These are phyloP conservation scores for Diaporthe amygdali DNA, from an alignment of 2,329 filamentous ascomycete species.

Conservation along the genomic window DNA sequence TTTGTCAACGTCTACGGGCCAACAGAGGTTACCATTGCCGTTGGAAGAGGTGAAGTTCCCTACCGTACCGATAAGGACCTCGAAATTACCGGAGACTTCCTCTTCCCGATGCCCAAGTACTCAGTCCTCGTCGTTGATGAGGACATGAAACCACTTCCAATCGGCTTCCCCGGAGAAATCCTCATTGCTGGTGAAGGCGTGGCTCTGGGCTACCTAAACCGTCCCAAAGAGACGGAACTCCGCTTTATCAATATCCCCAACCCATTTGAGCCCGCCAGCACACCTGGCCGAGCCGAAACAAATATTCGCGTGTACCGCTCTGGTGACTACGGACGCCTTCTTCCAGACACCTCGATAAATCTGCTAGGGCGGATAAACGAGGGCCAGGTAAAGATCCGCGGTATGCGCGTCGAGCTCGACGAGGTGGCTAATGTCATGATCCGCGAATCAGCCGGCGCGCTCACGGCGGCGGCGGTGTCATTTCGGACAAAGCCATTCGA, in stretches of 20 bases:
- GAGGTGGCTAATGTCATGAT: constrained; percentile 32
- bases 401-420: constrained; percentile 37
- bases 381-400: constrained; percentile 50
- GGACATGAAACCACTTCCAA: constrained; percentile 33
- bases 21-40: neutral
- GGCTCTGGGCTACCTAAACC: constrained; percentile 42
- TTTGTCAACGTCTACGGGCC: constrained; percentile 12
- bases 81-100: neutral
- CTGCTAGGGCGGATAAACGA: constrained; percentile 43
- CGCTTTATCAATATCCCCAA: neutral
- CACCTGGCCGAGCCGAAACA: neutral
- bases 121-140: constrained; percentile 47
- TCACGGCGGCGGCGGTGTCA: neutral
- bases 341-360: constrained; percentile 37
- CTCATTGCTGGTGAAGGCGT: constrained; percentile 46
- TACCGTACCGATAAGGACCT: constrained; percentile 3
- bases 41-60: neutral
- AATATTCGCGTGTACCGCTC: constrained; percentile 40
- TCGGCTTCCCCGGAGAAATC: constrained; percentile 45
- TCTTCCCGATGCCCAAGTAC: constrained; percentile 33
- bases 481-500: neutral
- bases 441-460: neutral
- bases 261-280: neutral
- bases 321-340: constrained; percentile 43
- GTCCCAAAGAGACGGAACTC: constrained; percentile 27